phyloP scores from a whole-genome alignment of 495 filamentous ascomycete species.

The Letharia columbiana region DNA sequence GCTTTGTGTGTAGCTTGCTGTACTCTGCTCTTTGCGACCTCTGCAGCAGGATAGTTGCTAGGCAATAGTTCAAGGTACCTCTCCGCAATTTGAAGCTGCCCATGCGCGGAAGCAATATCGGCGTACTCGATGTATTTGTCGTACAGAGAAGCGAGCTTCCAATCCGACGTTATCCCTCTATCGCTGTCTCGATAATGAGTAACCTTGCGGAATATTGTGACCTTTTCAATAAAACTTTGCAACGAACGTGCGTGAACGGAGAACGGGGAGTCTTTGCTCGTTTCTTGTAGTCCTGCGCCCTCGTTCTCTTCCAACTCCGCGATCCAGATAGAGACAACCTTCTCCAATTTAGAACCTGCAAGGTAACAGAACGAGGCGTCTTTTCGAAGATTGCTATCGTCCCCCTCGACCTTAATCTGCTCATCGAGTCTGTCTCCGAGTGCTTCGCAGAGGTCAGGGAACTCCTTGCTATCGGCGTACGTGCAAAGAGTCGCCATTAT shows the following conservation, averaged over 20 bases:
- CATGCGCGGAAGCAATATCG: slow-evolving; percentile 85
- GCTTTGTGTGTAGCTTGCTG: slow-evolving; percentile 73
- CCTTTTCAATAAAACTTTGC: slow-evolving; percentile 95
- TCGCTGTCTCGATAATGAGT: slow-evolving; percentile 84
- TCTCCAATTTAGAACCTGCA: slow-evolving; percentile 91
- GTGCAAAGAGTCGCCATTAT: slow-evolving; percentile 93
- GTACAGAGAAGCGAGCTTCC: slow-evolving; percentile 85
- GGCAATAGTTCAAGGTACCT: slow-evolving; percentile 88
- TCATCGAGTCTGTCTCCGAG: slow-evolving; percentile 88
- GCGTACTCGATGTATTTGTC: slow-evolving; percentile 96
- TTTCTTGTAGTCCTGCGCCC: slow-evolving; percentile 58
- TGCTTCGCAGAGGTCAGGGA: slow-evolving; percentile 91
- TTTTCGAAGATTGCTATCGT: slow-evolving; percentile 53
- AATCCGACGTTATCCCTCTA: slow-evolving; percentile 56
- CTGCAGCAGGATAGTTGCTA: slow-evolving; percentile 74
- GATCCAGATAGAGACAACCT: slow-evolving; percentile 91
- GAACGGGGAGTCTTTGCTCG: slow-evolving; percentile 67
- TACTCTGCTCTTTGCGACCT: slow-evolving; percentile 78
- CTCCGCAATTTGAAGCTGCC: slow-evolving; percentile 76
- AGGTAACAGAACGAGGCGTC: slow-evolving; percentile 95
- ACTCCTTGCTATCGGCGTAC: slow-evolving; percentile 82
- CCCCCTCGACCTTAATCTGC: slow-evolving; percentile 39
- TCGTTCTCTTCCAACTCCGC: slow-evolving; percentile 77
- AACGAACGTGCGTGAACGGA: slow-evolving; percentile 83
- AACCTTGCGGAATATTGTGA: slow-evolving; percentile 91